Conservation (phyloP, 352 stramenopile species). For the Phytophthora crassamura region DNA sequence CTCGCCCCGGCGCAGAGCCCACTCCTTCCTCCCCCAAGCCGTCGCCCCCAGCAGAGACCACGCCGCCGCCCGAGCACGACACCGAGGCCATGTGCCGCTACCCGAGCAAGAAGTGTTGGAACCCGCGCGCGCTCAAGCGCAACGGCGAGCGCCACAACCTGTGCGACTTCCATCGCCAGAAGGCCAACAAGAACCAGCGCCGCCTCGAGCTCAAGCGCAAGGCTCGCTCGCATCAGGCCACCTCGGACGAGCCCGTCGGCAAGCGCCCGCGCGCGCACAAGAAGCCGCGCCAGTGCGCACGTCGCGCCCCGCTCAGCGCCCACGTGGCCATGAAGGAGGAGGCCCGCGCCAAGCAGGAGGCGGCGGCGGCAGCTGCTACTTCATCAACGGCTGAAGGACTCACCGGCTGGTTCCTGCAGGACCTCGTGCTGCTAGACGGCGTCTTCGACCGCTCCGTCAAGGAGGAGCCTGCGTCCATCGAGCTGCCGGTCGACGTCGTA, state of each 20-base stretch:
- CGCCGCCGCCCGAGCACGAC: conserved; percentile 17
- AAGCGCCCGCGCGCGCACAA: conserved; percentile 27
- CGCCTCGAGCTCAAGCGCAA: conserved; percentile 56
- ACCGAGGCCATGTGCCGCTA: conserved; percentile 49
- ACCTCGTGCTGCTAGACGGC: conserved; percentile 40
- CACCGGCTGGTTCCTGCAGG: conserved; percentile 36
- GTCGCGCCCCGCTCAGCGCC: conserved; percentile 40
- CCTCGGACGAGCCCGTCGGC: conserved; percentile 9
- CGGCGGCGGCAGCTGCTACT: conserved; percentile 8
- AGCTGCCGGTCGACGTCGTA: conserved; percentile 7
- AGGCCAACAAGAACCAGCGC: conserved; percentile 77
- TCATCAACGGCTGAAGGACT: not conserved
- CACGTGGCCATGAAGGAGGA: conserved; percentile 54
- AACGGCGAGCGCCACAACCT: conserved; percentile 60
- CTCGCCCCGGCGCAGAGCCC: conserved; percentile 13
- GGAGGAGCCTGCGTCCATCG: conserved; percentile 1
- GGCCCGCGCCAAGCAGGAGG: conserved; percentile 26
- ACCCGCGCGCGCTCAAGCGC: conserved; percentile 49
- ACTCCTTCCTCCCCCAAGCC: not conserved
- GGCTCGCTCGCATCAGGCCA: conserved; percentile 21
- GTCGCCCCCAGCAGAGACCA: not conserved
- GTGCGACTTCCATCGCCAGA: conserved; percentile 65
- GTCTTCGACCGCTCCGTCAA: conserved; percentile 28
- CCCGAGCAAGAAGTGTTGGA: conserved; percentile 59
- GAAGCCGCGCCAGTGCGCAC: conserved; percentile 24